Percentiles rank a stretch among this genome's conserved stretches.
These are phyloP conservation scores for Phytophthora cajani DNA, from an alignment of 352 stramenopile genomes.

Conservation along the genomic window DNA sequence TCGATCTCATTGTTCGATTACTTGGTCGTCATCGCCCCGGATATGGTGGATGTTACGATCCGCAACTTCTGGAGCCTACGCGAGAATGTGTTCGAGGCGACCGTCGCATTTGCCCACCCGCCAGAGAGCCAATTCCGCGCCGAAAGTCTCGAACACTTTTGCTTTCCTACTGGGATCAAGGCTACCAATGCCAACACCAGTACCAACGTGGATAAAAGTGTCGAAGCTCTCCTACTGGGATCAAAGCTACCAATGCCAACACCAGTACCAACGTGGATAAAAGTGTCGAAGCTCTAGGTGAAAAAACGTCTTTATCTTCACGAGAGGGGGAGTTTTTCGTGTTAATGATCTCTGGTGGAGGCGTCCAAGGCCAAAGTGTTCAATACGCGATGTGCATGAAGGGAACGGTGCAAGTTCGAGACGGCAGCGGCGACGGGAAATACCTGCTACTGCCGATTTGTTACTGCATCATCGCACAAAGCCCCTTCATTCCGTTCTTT, in stretches of 20 bases:
- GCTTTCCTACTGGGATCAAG: constrained; percentile 55
- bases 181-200: neutral
- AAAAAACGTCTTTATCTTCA: neutral
- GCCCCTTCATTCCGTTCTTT: constrained; percentile 58
- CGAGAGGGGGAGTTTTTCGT: constrained; percentile 51
- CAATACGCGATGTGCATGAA: constrained; percentile 71
- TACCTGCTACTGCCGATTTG: constrained; percentile 45
- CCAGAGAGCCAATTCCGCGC: constrained; percentile 70
- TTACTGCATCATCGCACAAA: constrained; percentile 57
- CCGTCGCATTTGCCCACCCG: constrained; percentile 68
- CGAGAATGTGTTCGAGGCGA: constrained; percentile 60
- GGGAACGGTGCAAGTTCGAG: constrained; percentile 31
- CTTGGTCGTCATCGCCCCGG: constrained; percentile 51
- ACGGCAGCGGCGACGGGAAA: constrained; percentile 7
- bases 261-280: neutral
- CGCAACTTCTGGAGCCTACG: constrained; percentile 51
- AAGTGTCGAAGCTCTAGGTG: neutral
- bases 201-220: neutral
- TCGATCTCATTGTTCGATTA: constrained; percentile 46
- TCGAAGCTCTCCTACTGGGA: constrained; percentile 36
- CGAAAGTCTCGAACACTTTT: constrained; percentile 80
- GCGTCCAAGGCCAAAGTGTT: constrained; percentile 53
- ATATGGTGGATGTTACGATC: constrained; percentile 53
- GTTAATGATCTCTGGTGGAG: constrained; percentile 58
- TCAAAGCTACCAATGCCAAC: neutral